Conservation (phyloP, 495 filamentous ascomycete genomes). For the Melanomma pulvis-pyrius region DNA sequence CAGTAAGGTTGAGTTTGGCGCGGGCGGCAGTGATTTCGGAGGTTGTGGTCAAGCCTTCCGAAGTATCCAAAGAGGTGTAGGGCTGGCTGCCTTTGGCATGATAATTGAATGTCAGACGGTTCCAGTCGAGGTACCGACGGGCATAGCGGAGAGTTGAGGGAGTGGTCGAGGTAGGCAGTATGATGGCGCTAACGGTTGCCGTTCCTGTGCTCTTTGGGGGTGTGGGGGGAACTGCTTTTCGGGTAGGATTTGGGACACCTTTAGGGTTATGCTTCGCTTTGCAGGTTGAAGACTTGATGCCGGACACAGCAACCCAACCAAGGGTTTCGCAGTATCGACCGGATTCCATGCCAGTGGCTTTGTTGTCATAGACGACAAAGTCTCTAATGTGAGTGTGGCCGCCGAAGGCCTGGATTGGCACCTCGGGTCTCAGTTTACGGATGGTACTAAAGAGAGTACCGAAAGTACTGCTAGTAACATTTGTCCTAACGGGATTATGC, state of each 20-base stretch:
- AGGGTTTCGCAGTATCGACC: slow-evolving; percentile 65
- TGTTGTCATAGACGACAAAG: slow-evolving; percentile 76
- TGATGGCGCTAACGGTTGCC: slow-evolving; percentile 13
- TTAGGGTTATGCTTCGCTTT: slow-evolving; percentile 43
- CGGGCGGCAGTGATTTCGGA: slow-evolving; percentile 69
- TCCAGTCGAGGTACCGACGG: slow-evolving; percentile 93
- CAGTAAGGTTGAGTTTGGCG: slow-evolving; percentile 70
- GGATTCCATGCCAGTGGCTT: slow-evolving; percentile 79
- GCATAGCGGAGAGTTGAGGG: slow-evolving; percentile 41
- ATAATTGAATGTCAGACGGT: slow-evolving; percentile 79
- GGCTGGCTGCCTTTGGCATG: slow-evolving; percentile 61
- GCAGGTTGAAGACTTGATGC: slow-evolving; percentile 42
- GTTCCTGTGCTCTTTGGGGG: slow-evolving; percentile 28
- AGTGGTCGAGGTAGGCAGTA: slow-evolving; percentile 23
- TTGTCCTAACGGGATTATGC: slow-evolving; percentile 71
- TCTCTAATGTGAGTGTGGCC: slow-evolving; percentile 92
- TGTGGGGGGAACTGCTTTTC: slow-evolving; percentile 42
- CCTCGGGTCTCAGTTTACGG: slow-evolving; percentile 70
- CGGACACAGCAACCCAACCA: slow-evolving; percentile 50
- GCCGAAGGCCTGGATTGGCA: slow-evolving; percentile 89
- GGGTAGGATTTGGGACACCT: slow-evolving; percentile 52
- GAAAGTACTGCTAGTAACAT: slow-evolving; percentile 68
- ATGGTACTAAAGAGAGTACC: slow-evolving; percentile 77
- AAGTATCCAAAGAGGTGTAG: slow-evolving; percentile 78
- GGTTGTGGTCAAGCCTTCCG: slow-evolving; percentile 73